Evolutionary conservation across 495 filamentous ascomycete genomes (phyloP).

Genomic region (Aspergillus carlsbadensis): DNA sequence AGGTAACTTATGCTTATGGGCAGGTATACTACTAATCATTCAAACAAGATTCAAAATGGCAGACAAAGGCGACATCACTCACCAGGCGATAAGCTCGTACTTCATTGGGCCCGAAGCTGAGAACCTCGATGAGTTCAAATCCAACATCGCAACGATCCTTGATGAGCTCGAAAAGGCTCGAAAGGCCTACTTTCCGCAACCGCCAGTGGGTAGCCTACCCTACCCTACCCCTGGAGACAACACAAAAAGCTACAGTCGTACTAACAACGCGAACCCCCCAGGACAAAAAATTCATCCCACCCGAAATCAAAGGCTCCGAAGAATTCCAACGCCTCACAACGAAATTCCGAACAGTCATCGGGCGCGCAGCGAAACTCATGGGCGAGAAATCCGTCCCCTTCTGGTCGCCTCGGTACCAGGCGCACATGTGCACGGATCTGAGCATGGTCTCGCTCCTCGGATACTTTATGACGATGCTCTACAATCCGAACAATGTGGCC

Average conservation of each 20-base stretch:
- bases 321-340: constrained; percentile 25
- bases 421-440: constrained; percentile 44
- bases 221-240: too few species aligned
- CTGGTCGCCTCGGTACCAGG: constrained; percentile 22
- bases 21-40: too few species aligned
- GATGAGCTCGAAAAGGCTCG: constrained; percentile 31
- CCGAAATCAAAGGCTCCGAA: constrained; percentile 22
- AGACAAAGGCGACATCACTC: constrained; percentile 11
- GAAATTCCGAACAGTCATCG: constrained; percentile 24
- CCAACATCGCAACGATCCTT: constrained; percentile 33
- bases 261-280: background rate
- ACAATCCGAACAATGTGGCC: constrained; percentile 51
- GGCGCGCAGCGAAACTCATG: constrained; percentile 22
- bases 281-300: constrained; percentile 32
- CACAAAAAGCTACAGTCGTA: too few species aligned
- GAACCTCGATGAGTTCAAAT: constrained; percentile 37
- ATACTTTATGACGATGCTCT: constrained; percentile 50
- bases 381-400: constrained; percentile 17
- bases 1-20: too few species aligned
- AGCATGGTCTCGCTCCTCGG: constrained; percentile 37
- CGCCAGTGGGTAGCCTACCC: background rate
- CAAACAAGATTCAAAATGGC: background rate
- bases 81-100: constrained; percentile 39
- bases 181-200: constrained; percentile 27
- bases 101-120: constrained; percentile 45